Evolutionary conservation across 2,329 filamentous ascomycete species (phyloP), one percentile per base, ranked within the genome.

Genomic region (Knufia petricola): DNA sequence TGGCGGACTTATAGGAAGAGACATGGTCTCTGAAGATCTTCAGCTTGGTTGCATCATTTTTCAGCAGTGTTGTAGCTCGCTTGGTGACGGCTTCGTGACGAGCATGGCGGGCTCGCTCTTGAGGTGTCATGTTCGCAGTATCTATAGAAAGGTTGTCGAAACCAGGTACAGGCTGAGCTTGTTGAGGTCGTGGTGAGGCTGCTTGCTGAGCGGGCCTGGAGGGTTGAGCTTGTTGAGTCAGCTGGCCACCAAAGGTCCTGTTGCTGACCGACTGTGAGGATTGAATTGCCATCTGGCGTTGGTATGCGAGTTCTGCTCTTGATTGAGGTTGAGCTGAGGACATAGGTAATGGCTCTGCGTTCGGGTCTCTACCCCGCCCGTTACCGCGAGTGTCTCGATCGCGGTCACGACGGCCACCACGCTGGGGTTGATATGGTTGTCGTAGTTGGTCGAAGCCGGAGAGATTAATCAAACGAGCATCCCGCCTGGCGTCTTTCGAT

Each of bases 201-300:
- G 31, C 19, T 28, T 21, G 30, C 50, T 58, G 53, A 47, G 60
- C 60, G 60, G 31, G 41, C 38, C 38, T 28, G 28, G 66, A 59
- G 31, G 67, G 58, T 23, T 73, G 68, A 32, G 76, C 69, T 46
- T 71, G 66, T 50, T 55, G 66, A 4, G 68, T 86, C 44, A 95
- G 75, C 59, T 87, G 83, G 4, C 88, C 87, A 37, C 89, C 88
- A 69, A 95, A 95, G 2, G 81, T 87, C 37, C 88, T 79, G 38
- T 78, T 82, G 0, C 85, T 80, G 0, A 87, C 77, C 0, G 87
- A 87, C 61, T 94, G 87, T 1, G 87, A 83, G 43, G 82, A 89
- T 58, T 94, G 88, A 43, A 96, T 87, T 34, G 88, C 89, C 74
- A 94, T 81, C 60, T 94, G 87, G 44, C 92, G 77, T 61, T 96